A percentile compares a stretch with the other conserved stretches of the same genome.
Conservation (phyloP, 345 rosid genomes). For the Viola odorata region DNA sequence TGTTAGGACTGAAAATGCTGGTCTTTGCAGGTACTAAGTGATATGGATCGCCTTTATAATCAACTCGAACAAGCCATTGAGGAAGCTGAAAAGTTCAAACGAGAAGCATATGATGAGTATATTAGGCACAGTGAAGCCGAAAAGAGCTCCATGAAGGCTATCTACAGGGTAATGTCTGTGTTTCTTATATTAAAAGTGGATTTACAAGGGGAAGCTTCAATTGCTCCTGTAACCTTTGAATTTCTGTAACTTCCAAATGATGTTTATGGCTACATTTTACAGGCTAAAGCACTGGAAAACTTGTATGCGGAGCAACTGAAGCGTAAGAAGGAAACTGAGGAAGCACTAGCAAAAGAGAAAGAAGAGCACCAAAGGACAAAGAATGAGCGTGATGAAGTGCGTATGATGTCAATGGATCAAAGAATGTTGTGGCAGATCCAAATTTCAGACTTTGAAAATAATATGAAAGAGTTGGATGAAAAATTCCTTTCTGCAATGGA, state of each 20-base stretch:
- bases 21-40: constrained; percentile 46
- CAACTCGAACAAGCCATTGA: constrained; percentile 47
- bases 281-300: constrained; percentile 61
- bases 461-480: constrained; percentile 53
- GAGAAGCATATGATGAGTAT: constrained; percentile 58
- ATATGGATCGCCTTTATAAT: constrained; percentile 41
- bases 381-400: constrained; percentile 41
- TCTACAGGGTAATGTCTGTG: constrained; percentile 46
- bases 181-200: background rate
- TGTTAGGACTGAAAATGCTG: constrained; percentile 17
- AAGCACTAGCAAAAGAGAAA: constrained; percentile 48
- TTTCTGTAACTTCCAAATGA: no score
- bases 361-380: constrained; percentile 48
- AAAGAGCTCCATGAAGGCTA: constrained; percentile 54
- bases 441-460: constrained; percentile 47
- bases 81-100: constrained; percentile 56
- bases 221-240: no score
- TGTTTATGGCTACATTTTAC: constrained; percentile 9
- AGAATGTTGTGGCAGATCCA: constrained; percentile 43
- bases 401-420: constrained; percentile 37
- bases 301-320: constrained; percentile 50
- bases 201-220: no score
- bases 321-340: constrained; percentile 63
- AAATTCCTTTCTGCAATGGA: constrained; percentile 42
- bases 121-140: constrained; percentile 60